Base-by-base conservation (phyloP, 768 basidiomycete genomes). In the Candolleomyces eurysporus region DNA sequence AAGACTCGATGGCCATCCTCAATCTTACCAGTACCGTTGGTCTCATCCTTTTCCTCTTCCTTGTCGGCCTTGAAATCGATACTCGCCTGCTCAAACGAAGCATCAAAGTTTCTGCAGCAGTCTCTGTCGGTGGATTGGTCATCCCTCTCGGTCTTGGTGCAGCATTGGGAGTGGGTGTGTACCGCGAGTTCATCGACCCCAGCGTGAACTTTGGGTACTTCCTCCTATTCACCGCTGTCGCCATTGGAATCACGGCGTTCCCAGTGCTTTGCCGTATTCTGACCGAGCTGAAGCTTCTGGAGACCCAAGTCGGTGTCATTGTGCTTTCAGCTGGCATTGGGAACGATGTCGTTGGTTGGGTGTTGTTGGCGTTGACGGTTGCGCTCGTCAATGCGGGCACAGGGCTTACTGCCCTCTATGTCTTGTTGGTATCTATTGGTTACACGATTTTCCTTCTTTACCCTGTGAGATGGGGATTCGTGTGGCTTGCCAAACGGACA, bases 1-100 rank as follows among this genome's bases (percentile, higher is more conserved):
- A 68, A 0, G 66, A 60, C 4, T 83, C 82, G 11, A 76, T 86
- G 66, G 75, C 86, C 10, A 70, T 87, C 65, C 83, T 95, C 57
- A 85, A 78, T 51, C 82, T 95, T 26, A 90, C 91, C 16, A 82
- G 86, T 30, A 92, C 83, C 59, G 82, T 95, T 64, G 93, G 90
- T 48, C 80, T 92, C 21, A 78, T 90, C 52, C 75, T 92, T 32
- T 92, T 88, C 75, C 81, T 95, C 5, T 95, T 95, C 80, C 79
- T 95, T 48, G 84, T 95, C 31, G 94, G 89, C 2, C 79, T 94
- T 40, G 94, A 96, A 76, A 85, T 94, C 63, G 94, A 96, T 70
- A 79, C 84, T 5, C 78, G 83, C 8, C 68, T 94, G 46, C 76
- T 94, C 67, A 85, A 77, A 65, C 81, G 84, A 46, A 92, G 93